Evolutionary conservation across 495 filamentous ascomycete species (phyloP).

Genomic region (Alectoria sarmentosa): DNA sequence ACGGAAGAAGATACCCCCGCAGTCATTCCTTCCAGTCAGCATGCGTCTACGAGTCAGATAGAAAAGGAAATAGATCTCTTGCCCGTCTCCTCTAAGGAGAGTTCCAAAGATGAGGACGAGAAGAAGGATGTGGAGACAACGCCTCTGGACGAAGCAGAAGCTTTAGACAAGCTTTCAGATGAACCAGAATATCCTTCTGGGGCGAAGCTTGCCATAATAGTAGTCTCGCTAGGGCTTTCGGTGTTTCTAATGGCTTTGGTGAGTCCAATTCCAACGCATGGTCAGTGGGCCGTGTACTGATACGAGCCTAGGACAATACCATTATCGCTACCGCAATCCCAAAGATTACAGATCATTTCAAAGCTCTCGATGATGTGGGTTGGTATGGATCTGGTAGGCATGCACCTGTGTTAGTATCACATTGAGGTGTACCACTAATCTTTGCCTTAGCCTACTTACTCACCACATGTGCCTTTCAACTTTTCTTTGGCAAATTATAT

Average conservation of each 20-base stretch:
- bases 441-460: slow-evolving; percentile 54
- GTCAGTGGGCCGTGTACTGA: slow-evolving; percentile 14
- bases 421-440: neutral
- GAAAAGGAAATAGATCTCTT: slow-evolving; percentile 6
- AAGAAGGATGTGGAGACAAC: slow-evolving; percentile 23
- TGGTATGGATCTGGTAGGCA: slow-evolving; percentile 59
- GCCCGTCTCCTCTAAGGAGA: neutral
- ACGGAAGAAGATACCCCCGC: neutral
- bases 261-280: slow-evolving; percentile 22
- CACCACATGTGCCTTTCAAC: slow-evolving; percentile 62
- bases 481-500: slow-evolving; percentile 73
- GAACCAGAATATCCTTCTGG: slow-evolving; percentile 46
- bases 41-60: slow-evolving; percentile 7
- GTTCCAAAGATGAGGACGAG: slow-evolving; percentile 9
- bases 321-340: slow-evolving; percentile 85
- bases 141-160: slow-evolving; percentile 24
- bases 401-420: neutral
- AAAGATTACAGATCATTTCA: slow-evolving; percentile 72
- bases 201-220: slow-evolving; percentile 49
- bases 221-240: slow-evolving; percentile 52
- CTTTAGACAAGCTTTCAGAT: slow-evolving; percentile 27
- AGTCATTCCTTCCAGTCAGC: slow-evolving; percentile 1
- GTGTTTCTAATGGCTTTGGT: slow-evolving; percentile 62
- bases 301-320: slow-evolving; percentile 47
- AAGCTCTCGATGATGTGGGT: slow-evolving; percentile 66